phyloP scores from a whole-genome alignment of 2,329 filamentous ascomycete genomes.

The Aureobasidium sp. region DNA sequence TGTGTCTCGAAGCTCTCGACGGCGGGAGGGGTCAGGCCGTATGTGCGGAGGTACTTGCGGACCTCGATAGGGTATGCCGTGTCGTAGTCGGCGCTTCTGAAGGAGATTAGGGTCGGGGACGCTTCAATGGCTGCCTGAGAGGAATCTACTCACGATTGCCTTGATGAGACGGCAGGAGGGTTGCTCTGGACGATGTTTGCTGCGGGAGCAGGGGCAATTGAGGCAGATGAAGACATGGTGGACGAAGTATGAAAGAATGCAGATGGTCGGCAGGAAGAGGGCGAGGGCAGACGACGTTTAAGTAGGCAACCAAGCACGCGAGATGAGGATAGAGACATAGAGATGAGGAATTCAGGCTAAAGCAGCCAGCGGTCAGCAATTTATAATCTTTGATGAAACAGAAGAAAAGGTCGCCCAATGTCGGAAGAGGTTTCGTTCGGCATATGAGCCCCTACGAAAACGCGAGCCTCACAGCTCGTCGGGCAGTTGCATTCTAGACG shows the following conservation, averaged over 20 bases:
- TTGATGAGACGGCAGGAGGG: slow-evolving; percentile 30
- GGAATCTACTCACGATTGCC: slow-evolving; percentile 20
- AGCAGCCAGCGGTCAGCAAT: slow-evolving; percentile 9
- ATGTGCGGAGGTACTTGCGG: slow-evolving; percentile 45
- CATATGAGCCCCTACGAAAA: slow-evolving; percentile 10
- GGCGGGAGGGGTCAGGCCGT: slow-evolving; percentile 46
- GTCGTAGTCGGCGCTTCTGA: slow-evolving; percentile 42
- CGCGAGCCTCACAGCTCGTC: not conserved
- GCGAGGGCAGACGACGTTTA: not conserved
- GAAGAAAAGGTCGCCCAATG: not conserved
- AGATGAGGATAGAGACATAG: slow-evolving; percentile 12
- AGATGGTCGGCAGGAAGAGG: not conserved
- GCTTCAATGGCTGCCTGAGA: slow-evolving; percentile 15
- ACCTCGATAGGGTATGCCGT: slow-evolving; percentile 43
- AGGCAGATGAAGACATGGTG: slow-evolving; percentile 29
- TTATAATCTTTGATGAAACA: slow-evolving; percentile 4
- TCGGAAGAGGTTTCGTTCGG: slow-evolving; percentile 3
- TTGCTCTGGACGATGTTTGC: slow-evolving; percentile 24
- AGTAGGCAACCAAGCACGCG: slow-evolving; percentile 5
- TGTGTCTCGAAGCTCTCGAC: slow-evolving; percentile 46
- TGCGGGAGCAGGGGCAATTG: slow-evolving; percentile 24
- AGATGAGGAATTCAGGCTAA: slow-evolving; percentile 11
- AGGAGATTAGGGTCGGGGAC: not conserved
- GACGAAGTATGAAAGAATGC: not conserved
- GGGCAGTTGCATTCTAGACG: slow-evolving; percentile 1